Conservation (phyloP, 2,329 filamentous ascomycete species). For the Juglanconis juglandina region DNA sequence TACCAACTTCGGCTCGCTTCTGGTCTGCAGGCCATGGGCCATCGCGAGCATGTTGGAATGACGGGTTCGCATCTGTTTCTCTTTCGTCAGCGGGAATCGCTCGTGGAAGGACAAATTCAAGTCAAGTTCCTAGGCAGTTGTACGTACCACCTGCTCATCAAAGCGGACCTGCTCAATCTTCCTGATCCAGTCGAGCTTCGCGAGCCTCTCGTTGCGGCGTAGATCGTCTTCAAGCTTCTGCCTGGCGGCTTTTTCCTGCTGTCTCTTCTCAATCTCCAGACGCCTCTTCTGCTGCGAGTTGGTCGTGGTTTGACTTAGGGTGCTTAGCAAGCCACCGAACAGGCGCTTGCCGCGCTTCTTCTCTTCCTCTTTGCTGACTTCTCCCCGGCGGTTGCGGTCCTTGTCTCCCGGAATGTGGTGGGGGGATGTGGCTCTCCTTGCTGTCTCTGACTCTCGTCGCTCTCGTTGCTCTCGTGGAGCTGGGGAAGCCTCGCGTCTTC, state of each 20-base stretch:
- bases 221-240: slow-evolving; percentile 70
- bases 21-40: slow-evolving; percentile 73
- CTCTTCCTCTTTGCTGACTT: slow-evolving; percentile 61
- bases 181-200: slow-evolving; percentile 58
- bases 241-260: slow-evolving; percentile 70
- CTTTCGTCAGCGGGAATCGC: neutral
- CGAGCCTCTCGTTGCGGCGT: slow-evolving; percentile 61
- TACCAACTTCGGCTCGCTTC: slow-evolving; percentile 69
- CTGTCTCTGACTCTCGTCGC: slow-evolving; percentile 9
- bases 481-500: neutral
- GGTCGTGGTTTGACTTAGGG: slow-evolving; percentile 69
- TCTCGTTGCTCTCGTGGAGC: neutral
- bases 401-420: neutral
- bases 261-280: slow-evolving; percentile 77
- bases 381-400: slow-evolving; percentile 35
- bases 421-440: slow-evolving; percentile 12
- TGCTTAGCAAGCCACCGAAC: slow-evolving; percentile 78
- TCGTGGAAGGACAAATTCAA: slow-evolving; percentile 21
- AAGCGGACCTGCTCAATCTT: slow-evolving; percentile 69
- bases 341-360: slow-evolving; percentile 80
- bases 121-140: neutral
- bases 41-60: slow-evolving; percentile 69
- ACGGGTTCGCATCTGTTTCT: slow-evolving; percentile 64
- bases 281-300: slow-evolving; percentile 64
- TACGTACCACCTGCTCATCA: slow-evolving; percentile 71